A percentile compares a stretch with the other conserved stretches of the same genome.
phyloP scores from a whole-genome alignment of 306 rosid genomes.

The Prinsepia uniflora region DNA sequence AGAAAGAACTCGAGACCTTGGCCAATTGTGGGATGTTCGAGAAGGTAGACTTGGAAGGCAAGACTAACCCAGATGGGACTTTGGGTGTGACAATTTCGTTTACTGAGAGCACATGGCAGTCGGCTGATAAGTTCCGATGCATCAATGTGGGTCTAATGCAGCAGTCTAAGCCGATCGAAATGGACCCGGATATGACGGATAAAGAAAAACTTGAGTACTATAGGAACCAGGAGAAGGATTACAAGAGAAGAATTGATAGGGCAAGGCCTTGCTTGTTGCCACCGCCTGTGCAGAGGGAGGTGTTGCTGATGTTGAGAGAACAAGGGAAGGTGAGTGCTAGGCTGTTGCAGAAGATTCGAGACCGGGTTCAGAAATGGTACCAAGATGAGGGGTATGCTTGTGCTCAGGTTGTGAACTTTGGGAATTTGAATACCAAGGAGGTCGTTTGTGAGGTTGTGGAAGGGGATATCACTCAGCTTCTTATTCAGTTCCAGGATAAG shows the following conservation, averaged over 20 bases:
- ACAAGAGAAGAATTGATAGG: conserved; percentile 73
- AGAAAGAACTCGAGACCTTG: conserved; percentile 74
- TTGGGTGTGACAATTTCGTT: conserved; percentile 58
- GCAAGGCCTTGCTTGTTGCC: conserved; percentile 81
- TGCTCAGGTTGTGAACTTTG: conserved; percentile 95
- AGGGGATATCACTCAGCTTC: conserved; percentile 83
- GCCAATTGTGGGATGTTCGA: conserved; percentile 96
- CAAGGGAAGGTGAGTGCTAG: conserved; percentile 85
- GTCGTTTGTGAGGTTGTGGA: conserved; percentile 97
- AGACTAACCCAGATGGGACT: conserved; percentile 80
- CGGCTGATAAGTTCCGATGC: conserved; percentile 78
- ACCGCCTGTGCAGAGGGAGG: conserved; percentile 50
- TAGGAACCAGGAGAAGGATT: conserved; percentile 74
- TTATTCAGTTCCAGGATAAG: conserved; percentile 85
- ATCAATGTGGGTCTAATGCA: conserved; percentile 80
- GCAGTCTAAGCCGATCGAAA: conserved; percentile 74
- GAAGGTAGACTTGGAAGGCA: conserved; percentile 91
- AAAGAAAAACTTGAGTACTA: conserved; percentile 81
- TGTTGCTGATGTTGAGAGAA: conserved; percentile 57
- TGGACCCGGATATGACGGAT: conserved; percentile 92
- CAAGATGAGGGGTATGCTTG: conserved; percentile 95
- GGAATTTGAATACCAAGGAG: conserved; percentile 86
- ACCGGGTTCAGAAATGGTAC: conserved; percentile 93
- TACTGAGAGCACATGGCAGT: conserved; percentile 88
- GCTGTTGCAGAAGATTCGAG: conserved; percentile 85